Evolutionary conservation across 129 eudicot genomes (phyloP), one percentile per base, ranked within the genome.

Genomic region (Sambucus nigra): DNA sequence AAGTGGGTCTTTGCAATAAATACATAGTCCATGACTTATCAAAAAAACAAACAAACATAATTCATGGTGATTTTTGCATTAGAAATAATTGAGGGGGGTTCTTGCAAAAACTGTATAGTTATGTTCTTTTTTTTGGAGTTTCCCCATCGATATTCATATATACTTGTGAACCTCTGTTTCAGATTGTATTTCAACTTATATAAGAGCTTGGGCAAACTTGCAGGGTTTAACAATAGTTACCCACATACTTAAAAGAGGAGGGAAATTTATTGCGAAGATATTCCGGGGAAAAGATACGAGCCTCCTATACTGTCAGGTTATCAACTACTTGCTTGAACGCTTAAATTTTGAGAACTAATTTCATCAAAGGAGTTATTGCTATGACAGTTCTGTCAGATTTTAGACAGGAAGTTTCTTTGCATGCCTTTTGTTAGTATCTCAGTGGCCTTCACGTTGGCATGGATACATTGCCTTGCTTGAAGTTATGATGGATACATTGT

Each of bases 261-360:
- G 99, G 49, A 92, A 86, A 66, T 92, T 92, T 73, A 92, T 92
- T 52, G 99, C 99, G 33, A 92, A 92, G 73, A 86, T 92, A 60
- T 92, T 92, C 67, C 81, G 96, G 60, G 99, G 99, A 62, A 92
- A 92, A 72, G 99, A 92, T 51, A 92, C 99, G 45, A 92, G 99
- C 72, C 95, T 92, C 52, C 70, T 92, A 42, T 92, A 92, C 76
- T 92, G 91, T 57, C 99, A 92, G 93, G 97, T 89, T 25, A 61
- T 56, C 57, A 38, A 24, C 42, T 11, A 16, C 14, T 26, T 25
- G 8, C 22, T 26, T 38, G 19, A 39, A 5, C 19, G 15, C 12
- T 45, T 21, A 12, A 0, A 7, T 12, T 25, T 4, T 16, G 12
- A 55, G 10, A 19, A 47, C 12, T 59, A 47, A 24, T 25, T 24